Evolutionary conservation across 495 filamentous ascomycete species (phyloP).

Genomic region (Tuber indicum): DNA sequence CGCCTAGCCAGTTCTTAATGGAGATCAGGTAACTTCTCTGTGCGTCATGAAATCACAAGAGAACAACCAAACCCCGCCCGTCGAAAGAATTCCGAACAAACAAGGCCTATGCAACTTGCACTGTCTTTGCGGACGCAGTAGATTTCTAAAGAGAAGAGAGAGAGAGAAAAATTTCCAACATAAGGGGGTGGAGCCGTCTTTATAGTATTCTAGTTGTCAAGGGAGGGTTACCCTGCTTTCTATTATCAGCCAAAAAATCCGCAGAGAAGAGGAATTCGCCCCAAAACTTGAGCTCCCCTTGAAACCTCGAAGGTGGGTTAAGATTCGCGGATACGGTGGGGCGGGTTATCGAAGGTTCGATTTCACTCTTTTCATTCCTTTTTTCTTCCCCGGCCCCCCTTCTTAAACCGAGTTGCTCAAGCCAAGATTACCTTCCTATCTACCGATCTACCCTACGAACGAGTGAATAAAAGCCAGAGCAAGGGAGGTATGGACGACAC

Average conservation of each 20-base stretch:
- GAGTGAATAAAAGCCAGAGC: not conserved
- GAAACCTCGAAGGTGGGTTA: not conserved
- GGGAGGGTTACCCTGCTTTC: constrained; percentile 15
- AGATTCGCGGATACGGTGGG: not conserved
- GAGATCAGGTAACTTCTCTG: constrained; percentile 30
- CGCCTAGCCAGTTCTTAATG: constrained; percentile 39
- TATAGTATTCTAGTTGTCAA: not conserved
- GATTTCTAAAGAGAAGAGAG: constrained; percentile 10
- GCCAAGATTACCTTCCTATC: not conserved
- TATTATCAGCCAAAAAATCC: not conserved
- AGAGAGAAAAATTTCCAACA: not conserved
- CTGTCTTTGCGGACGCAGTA: constrained; percentile 27
- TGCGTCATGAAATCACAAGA: constrained; percentile 34
- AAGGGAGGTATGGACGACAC: constrained; percentile 61
- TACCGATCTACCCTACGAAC: not conserved
- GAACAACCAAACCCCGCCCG: constrained; percentile 23
- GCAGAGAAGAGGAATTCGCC: not conserved
- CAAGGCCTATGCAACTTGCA: constrained; percentile 15
- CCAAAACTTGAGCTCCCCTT: not conserved
- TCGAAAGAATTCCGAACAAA: constrained; percentile 29
- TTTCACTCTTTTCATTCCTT: not conserved
- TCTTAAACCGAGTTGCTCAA: not conserved
- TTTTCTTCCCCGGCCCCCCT: not conserved
- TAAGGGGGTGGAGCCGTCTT: not conserved
- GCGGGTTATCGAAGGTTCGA: not conserved